Conservation (phyloP, 768 basidiomycete genomes). For the Tulasnella sp. region DNA sequence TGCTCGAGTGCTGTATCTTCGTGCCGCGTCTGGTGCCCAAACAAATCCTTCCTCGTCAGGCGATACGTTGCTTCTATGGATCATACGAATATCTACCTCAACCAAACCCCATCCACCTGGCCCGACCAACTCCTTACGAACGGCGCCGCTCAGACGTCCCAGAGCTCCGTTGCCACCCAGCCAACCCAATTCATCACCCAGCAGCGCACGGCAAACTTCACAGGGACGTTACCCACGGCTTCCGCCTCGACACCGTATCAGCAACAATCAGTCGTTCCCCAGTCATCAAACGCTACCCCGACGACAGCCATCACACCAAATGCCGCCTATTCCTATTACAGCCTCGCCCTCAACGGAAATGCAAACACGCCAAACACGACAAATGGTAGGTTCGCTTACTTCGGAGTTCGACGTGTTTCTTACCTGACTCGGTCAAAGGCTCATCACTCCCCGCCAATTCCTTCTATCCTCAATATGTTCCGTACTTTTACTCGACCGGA, state of each 20-base stretch:
- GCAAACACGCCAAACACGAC: not conserved
- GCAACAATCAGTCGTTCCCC: not conserved
- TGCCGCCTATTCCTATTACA: not conserved
- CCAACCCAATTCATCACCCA: not conserved
- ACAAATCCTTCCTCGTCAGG: not conserved
- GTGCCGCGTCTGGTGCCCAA: not conserved
- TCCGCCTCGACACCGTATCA: not conserved
- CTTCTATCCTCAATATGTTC: slow-evolving; percentile 8
- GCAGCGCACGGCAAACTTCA: slow-evolving; percentile 12
- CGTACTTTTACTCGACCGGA: not conserved
- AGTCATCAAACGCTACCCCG: not conserved
- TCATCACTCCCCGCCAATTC: not conserved
- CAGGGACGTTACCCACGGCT: slow-evolving; percentile 2
- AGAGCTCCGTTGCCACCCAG: not conserved
- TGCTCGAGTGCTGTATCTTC: no score
- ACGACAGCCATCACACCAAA: not conserved
- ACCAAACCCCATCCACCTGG: not conserved
- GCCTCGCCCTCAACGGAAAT: not conserved
- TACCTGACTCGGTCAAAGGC: not conserved
- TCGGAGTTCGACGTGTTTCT: not conserved
- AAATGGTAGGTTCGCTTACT: not conserved
- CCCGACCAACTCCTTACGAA: not conserved
- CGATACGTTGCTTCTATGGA: slow-evolving; percentile 10
- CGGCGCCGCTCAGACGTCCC: not conserved
- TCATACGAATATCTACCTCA: slow-evolving; percentile 5